phyloP scores from a whole-genome alignment of 495 filamentous ascomycete species.

The Podospora fimiseda region DNA sequence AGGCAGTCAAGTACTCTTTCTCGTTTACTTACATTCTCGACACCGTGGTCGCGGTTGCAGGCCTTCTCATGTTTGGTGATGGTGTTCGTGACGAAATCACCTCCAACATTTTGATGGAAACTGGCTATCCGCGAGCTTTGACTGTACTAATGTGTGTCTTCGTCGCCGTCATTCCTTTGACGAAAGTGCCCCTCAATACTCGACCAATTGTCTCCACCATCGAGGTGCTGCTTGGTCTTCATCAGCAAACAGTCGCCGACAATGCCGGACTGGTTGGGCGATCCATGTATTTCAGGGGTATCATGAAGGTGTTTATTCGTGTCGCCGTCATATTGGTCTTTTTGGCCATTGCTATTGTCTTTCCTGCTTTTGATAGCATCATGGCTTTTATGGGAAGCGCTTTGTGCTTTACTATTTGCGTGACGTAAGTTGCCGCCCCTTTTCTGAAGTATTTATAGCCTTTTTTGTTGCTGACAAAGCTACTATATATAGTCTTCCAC shows the following conservation, averaged over 20 bases:
- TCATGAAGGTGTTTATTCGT: slow-evolving; percentile 56
- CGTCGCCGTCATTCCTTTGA: slow-evolving; percentile 87
- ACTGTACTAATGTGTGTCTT: slow-evolving; percentile 74
- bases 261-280: slow-evolving; percentile 43
- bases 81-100: slow-evolving; percentile 81
- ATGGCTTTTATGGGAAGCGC: slow-evolving; percentile 90
- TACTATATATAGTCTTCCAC: slow-evolving; percentile 47
- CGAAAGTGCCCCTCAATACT: slow-evolving; percentile 88
- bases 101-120: slow-evolving; percentile 68
- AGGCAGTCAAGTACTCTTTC: slow-evolving; percentile 74
- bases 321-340: slow-evolving; percentile 41
- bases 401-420: slow-evolving; percentile 91
- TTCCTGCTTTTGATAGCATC: slow-evolving; percentile 85
- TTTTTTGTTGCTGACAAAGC: not conserved
- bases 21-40: slow-evolving; percentile 88
- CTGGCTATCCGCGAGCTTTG: slow-evolving; percentile 67
- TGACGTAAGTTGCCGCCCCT: slow-evolving; percentile 53
- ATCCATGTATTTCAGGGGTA: slow-evolving; percentile 50
- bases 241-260: slow-evolving; percentile 45
- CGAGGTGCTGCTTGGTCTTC: slow-evolving; percentile 73
- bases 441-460: slow-evolving; percentile 1
- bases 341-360: slow-evolving; percentile 59
- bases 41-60: slow-evolving; percentile 69
- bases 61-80: slow-evolving; percentile 91
- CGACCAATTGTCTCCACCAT: slow-evolving; percentile 80